Base-by-base conservation (phyloP, 2,329 filamentous ascomycete species). In the Fusarium veterinarium region DNA sequence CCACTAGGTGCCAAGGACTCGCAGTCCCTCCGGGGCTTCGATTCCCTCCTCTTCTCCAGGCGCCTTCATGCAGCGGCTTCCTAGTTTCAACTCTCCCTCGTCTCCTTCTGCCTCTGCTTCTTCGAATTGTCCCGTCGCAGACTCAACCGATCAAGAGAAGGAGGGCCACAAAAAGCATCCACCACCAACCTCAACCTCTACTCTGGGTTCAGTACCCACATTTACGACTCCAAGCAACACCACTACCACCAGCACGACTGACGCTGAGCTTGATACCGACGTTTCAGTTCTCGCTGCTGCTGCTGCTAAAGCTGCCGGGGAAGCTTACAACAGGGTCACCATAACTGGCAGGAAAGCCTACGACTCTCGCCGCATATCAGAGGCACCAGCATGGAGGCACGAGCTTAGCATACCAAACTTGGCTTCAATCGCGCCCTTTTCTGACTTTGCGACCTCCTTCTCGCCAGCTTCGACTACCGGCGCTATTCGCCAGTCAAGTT, bases 1-100 rank as follows among this genome's bases (percentile, higher is more conserved):
- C 69, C 70, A 72, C 65, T 74, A 75, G 65, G 74, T 67, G 73
- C 67, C 67, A 64, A 69, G 71, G 73, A 76, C 64, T 77, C 74
- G 70, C 72, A 70, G 75, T 77, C 75, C 74, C 71, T 72, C 71
- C 61, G 72, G 72, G 74, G 72, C 72, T 75, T 75, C 68, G 75
- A 76, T 72, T 77, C 71, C 74, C 74, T 73, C 63, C 56, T 69
- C 64, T 60, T 67, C 68, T 69, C 71, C 70, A 73, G 75, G 75
- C 76, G 78, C 69, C 73, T 81, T 80, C 71, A 81, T 81, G 79
- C 79, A 77, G 71, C 74, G 77, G 65, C 67, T 69, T 65, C 70
- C 76, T 49, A 74, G 64, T 71, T 58, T 64, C 71, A 71, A 71
- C 59, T 63, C 76, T 73, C 55, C 57, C 63, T 69, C 76, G 56